Evolutionary conservation across 108 stramenopile species (phyloP), one percentile per base, ranked within the genome.

Genomic region (Pseudonitzschia multiseries): DNA sequence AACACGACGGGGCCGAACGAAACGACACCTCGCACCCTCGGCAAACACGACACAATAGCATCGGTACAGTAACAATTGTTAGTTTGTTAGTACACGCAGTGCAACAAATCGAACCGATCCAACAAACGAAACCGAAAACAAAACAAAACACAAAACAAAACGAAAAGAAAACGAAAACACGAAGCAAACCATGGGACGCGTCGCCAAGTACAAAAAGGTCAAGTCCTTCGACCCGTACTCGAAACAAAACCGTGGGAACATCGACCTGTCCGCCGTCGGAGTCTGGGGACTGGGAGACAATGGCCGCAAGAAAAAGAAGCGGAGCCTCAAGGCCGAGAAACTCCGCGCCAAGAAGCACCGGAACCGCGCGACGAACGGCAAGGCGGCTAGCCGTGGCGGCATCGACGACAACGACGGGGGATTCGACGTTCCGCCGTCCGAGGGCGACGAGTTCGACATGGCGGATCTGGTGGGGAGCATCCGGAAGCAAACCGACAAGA

Each of bases 161-260:
- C 36, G 6, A 6, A 36, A 36, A 2, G 36, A 2, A 48, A 18
- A 18, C 46, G 1, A 14, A 10, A 10, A 48, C 46, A 26, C 10
- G 8, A 33, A 64, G 52, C 20, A 68, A 46, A 33, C 36, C 57
- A 88, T 88, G 87, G 87, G 87, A 51, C 75, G 87, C 36, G 82
- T 85, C 0, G 74, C 87, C 15, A 80, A 81, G 26, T 88, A 88
- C 84, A 88, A 88, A 69, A 88, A 88, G 76, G 76, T 85, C 77
- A 88, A 88, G 48, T 57, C 87, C 26, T 81, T 26, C 41, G 86
- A 87, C 79, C 86, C 86, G 8, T 87, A 79, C 60, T 81, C 86
- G 64, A 87, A 82, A 52, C 57, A 79, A 48, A 78, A 75, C 44
- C 54, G 70, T 8, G 73, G 70, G 56, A 69, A 64, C 24, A 65